Conservation (phyloP, 176 grass and related monocot genomes). For the Carex kokanica region DNA sequence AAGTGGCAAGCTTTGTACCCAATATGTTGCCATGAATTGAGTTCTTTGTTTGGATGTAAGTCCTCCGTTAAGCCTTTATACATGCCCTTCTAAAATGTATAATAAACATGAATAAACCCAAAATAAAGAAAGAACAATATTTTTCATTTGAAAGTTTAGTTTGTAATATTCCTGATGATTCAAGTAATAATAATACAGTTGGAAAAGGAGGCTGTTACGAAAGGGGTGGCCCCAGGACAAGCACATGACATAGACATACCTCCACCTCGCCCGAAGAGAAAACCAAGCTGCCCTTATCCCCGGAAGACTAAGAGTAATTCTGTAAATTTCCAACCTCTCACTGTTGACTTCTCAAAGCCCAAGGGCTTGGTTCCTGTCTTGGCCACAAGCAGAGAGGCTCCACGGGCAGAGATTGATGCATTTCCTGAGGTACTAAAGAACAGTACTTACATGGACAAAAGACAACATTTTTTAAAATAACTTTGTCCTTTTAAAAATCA, state of each 20-base stretch:
- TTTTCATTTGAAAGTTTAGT: neutral
- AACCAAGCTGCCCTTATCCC: slow-evolving; percentile 85
- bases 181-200: slow-evolving; percentile 59
- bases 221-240: slow-evolving; percentile 64
- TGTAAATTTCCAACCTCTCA: slow-evolving; percentile 33
- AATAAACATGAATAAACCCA: slow-evolving; percentile 1
- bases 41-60: neutral
- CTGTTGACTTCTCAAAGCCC: slow-evolving; percentile 24
- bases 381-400: slow-evolving; percentile 33
- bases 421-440: slow-evolving; percentile 51
- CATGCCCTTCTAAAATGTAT: neutral
- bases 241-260: slow-evolving; percentile 89
- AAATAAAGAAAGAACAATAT: slow-evolving; percentile 6
- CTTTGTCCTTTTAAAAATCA: neutral
- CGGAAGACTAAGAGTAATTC: slow-evolving; percentile 44
- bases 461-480: neutral
- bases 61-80: neutral
- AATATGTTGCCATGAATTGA: neutral
- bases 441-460: neutral
- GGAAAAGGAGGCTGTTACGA: slow-evolving; percentile 85
- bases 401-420: slow-evolving; percentile 32
- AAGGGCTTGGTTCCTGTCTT: slow-evolving; percentile 9
- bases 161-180: neutral
- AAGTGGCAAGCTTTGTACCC: no score
- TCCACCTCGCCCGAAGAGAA: slow-evolving; percentile 94